These are phyloP conservation scores for Boletus rufocinnamomeus DNA, from an alignment of 768 basidiomycete genomes.

Conservation along the genomic window DNA sequence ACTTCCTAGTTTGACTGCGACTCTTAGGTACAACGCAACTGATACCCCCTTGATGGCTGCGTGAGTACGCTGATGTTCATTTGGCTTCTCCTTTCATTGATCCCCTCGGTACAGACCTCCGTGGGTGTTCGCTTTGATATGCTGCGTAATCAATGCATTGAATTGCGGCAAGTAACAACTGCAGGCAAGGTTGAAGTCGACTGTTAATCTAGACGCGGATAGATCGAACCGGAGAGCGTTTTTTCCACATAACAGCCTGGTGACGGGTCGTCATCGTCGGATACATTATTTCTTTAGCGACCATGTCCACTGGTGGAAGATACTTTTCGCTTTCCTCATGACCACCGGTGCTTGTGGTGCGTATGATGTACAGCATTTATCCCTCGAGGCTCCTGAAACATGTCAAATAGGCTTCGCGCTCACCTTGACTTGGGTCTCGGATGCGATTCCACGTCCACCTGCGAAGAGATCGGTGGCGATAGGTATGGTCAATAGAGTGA, in stretches of 20 bases:
- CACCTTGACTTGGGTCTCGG: slow-evolving; percentile 63
- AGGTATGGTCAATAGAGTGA: slow-evolving; percentile 62
- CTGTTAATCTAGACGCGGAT: background rate
- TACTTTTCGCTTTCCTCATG: slow-evolving; percentile 71
- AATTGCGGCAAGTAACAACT: slow-evolving; percentile 43
- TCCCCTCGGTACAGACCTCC: slow-evolving; percentile 47
- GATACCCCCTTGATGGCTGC: slow-evolving; percentile 60
- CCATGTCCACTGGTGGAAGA: slow-evolving; percentile 50
- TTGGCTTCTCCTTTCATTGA: background rate
- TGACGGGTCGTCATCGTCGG: slow-evolving; percentile 64
- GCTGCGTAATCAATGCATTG: slow-evolving; percentile 55
- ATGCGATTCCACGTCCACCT: slow-evolving; percentile 59
- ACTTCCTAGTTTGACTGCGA: slow-evolving; percentile 49
- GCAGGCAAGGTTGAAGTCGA: background rate
- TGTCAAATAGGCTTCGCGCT: slow-evolving; percentile 40
- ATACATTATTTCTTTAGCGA: slow-evolving; percentile 58
- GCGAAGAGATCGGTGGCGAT: slow-evolving; percentile 54
- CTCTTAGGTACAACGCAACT: slow-evolving; percentile 62
- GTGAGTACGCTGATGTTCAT: slow-evolving; percentile 37
- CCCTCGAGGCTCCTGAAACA: background rate
- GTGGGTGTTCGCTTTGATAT: slow-evolving; percentile 57
- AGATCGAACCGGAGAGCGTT: slow-evolving; percentile 66
- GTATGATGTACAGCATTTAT: background rate
- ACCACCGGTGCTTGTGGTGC: slow-evolving; percentile 49
- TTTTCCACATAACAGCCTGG: slow-evolving; percentile 56